These are phyloP conservation scores for Arabis alpina DNA, from an alignment of 345 rosid genomes.

Conservation along the genomic window DNA sequence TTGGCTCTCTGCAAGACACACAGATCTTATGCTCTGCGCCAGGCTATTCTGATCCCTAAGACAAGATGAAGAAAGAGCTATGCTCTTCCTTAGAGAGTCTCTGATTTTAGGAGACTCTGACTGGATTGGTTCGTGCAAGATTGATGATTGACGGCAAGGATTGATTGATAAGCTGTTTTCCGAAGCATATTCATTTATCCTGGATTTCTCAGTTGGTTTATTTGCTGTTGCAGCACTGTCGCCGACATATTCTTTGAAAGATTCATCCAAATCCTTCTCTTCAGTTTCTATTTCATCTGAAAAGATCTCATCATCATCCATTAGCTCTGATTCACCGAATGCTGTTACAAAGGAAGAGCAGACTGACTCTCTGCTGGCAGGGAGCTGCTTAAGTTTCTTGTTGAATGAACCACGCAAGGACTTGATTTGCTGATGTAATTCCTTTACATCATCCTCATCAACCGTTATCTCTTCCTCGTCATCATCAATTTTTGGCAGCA, in stretches of 20 bases:
- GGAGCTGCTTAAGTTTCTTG: slow-evolving; percentile 49
- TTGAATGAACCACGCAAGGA: slow-evolving; percentile 58
- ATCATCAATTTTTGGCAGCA: slow-evolving; percentile 61
- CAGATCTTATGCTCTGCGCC: slow-evolving; percentile 46
- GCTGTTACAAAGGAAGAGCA: slow-evolving; percentile 66
- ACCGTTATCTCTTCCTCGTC: slow-evolving; percentile 67
- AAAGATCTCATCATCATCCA: slow-evolving; percentile 66
- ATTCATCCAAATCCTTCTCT: slow-evolving; percentile 48
- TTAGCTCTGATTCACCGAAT: slow-evolving; percentile 61
- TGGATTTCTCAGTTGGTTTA: slow-evolving; percentile 38
- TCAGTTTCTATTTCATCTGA: slow-evolving; percentile 57
- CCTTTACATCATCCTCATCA: slow-evolving; percentile 75
- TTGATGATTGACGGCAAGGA: slow-evolving; percentile 55
- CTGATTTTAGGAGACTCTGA: slow-evolving; percentile 92
- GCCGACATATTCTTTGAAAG: slow-evolving; percentile 40
- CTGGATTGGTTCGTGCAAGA: slow-evolving; percentile 74
- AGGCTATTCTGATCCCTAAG: slow-evolving; percentile 56
- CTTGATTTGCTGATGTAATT: slow-evolving; percentile 68
- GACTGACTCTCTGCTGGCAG: slow-evolving; percentile 54
- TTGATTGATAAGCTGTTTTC: slow-evolving; percentile 63
- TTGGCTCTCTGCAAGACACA: slow-evolving; percentile 56
- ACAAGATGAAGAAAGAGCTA: slow-evolving; percentile 54
- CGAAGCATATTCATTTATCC: slow-evolving; percentile 44
- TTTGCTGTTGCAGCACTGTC: slow-evolving; percentile 42
- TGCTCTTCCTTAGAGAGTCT: slow-evolving; percentile 67